Conservation (phyloP, 176 grass and related monocot species). For the Phoenix roebelenii region DNA sequence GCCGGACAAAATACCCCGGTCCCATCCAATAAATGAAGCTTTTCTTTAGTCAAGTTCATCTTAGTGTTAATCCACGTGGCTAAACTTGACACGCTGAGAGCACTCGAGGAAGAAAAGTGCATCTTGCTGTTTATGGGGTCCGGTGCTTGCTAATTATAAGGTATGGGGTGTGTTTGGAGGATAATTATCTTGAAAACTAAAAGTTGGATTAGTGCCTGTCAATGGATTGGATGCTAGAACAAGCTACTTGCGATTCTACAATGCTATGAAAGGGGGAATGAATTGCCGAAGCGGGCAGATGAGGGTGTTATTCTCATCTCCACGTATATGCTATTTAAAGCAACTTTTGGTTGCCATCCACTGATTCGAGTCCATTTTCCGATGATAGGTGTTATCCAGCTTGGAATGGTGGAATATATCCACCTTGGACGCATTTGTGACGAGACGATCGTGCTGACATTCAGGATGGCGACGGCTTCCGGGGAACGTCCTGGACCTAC, state of each 20-base stretch:
- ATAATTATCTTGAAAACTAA: constrained; percentile 20
- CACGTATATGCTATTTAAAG: constrained; percentile 10
- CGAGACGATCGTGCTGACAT: neutral
- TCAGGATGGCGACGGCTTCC: neutral
- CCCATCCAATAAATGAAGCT: too few species aligned
- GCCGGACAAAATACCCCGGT: too few species aligned
- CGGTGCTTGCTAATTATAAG: neutral
- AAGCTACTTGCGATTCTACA: neutral
- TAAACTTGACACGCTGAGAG: neutral
- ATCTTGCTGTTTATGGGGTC: neutral
- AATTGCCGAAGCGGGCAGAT: neutral
- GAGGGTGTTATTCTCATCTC: neutral
- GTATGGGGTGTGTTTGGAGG: too few species aligned
- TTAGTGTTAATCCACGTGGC: neutral
- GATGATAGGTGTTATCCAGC: neutral
- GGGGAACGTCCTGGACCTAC: neutral
- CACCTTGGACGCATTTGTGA: too few species aligned
- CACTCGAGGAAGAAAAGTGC: neutral
- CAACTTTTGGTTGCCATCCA: neutral
- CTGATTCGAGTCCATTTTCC: neutral
- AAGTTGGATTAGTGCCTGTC: constrained; percentile 14
- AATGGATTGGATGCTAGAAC: neutral
- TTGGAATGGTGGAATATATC: too few species aligned
- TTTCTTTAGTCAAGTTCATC: too few species aligned
- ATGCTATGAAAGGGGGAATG: neutral